Conservation (phyloP, 2,329 filamentous ascomycete genomes). For the Hymenoscyphus fraxineus region DNA sequence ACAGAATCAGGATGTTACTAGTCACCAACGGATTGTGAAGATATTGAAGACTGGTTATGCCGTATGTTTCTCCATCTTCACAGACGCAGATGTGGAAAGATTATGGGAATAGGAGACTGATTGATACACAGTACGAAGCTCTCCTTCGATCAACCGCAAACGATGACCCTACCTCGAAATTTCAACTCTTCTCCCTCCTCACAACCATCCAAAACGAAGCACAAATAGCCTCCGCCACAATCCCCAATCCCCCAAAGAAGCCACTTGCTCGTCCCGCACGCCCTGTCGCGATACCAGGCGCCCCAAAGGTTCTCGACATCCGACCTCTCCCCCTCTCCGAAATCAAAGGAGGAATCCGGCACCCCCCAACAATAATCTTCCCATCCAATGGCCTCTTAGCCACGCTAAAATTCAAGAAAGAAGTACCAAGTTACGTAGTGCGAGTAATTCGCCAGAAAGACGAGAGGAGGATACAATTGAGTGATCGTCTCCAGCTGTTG, state of each 20-base stretch:
- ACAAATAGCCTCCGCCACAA: background rate
- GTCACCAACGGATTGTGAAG: slow-evolving; percentile 46
- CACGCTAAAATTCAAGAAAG: slow-evolving; percentile 64
- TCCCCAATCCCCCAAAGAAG: slow-evolving; percentile 7
- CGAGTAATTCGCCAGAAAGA: slow-evolving; percentile 53
- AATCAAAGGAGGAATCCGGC: slow-evolving; percentile 47
- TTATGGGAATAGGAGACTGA: background rate
- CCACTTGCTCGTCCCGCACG: slow-evolving; percentile 11
- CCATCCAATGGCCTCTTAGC: slow-evolving; percentile 53
- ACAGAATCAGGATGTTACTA: slow-evolving; percentile 55
- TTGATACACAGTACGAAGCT: slow-evolving; percentile 24
- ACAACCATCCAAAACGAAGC: slow-evolving; percentile 24
- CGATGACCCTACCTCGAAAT: slow-evolving; percentile 20
- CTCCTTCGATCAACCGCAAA: slow-evolving; percentile 29
- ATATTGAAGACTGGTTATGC: slow-evolving; percentile 67
- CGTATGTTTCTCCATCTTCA: slow-evolving; percentile 35
- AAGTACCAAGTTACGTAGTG: slow-evolving; percentile 58
- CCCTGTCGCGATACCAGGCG: slow-evolving; percentile 28
- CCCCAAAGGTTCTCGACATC: slow-evolving; percentile 46
- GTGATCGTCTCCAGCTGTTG: slow-evolving; percentile 39
- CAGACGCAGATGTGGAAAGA: background rate
- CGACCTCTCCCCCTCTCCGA: slow-evolving; percentile 47
- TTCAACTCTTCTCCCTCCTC: slow-evolving; percentile 34
- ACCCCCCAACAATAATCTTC: slow-evolving; percentile 52
- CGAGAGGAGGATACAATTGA: slow-evolving; percentile 40